Percentiles rank a stretch among this genome's conserved stretches.
These are phyloP conservation scores for Xylariaceae sp. DNA, from an alignment of 2,329 filamentous ascomycete genomes.

Conservation along the genomic window DNA sequence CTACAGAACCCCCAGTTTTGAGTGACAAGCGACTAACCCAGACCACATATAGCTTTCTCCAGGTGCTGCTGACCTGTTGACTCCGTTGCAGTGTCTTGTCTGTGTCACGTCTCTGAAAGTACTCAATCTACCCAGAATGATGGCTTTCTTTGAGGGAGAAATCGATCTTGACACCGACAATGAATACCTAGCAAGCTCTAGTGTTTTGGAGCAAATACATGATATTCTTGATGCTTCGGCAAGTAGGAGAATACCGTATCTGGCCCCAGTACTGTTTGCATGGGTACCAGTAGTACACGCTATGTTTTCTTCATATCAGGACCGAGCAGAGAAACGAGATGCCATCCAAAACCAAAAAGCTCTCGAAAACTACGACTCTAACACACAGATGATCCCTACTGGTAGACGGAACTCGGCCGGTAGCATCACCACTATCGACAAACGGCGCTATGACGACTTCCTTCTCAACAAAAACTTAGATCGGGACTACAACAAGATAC, in stretches of 20 bases:
- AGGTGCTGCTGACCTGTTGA: constrained; percentile 42
- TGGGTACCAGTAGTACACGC: constrained; percentile 76
- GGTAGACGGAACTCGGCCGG: constrained; percentile 55
- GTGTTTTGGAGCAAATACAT: constrained; percentile 69
- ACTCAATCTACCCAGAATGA: constrained; percentile 60
- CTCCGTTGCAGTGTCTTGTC: constrained; percentile 65
- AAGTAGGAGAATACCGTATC: constrained; percentile 53
- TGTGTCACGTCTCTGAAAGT: constrained; percentile 68
- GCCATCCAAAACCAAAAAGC: constrained; percentile 55
- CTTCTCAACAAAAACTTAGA: constrained; percentile 47
- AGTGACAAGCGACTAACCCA: constrained; percentile 34
- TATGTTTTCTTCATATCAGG: constrained; percentile 61
- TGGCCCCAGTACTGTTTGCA: constrained; percentile 70
- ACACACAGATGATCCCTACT: constrained; percentile 38
- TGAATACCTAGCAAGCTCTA: constrained; percentile 64
- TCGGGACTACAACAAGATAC: constrained; percentile 49
- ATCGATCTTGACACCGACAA: constrained; percentile 40
- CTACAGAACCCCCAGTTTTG: not conserved
- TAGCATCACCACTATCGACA: constrained; percentile 60
- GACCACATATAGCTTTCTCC: constrained; percentile 27
- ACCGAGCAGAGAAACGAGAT: constrained; percentile 58
- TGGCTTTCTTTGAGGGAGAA: constrained; percentile 52
- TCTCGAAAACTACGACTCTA: constrained; percentile 50
- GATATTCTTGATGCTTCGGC: constrained; percentile 62
- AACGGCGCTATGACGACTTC: constrained; percentile 56